Evolutionary conservation across 1,139 yeast genomes (phyloP).

Genomic region (Yamadazyma diospyri): DNA sequence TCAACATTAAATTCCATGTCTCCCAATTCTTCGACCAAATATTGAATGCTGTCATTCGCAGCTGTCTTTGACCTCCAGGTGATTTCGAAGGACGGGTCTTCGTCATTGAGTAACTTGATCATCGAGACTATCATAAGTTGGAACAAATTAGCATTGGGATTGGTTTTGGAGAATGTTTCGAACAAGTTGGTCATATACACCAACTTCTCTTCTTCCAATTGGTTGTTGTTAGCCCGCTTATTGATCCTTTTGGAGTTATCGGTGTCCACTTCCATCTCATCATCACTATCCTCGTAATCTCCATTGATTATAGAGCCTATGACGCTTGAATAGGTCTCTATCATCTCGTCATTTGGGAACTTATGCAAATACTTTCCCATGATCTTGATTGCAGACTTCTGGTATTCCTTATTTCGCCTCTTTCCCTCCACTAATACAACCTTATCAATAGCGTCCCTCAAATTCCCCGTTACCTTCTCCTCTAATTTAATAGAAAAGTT

Average conservation of each 20-base stretch:
- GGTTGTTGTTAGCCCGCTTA: slow-evolving; percentile 15
- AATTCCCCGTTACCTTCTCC: slow-evolving; percentile 21
- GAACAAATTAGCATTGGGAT: slow-evolving; percentile 20
- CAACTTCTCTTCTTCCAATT: slow-evolving; percentile 37
- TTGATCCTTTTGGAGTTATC: slow-evolving; percentile 4
- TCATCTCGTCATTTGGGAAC: slow-evolving; percentile 40
- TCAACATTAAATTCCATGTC: slow-evolving; percentile 13
- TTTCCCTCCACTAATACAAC: slow-evolving; percentile 59
- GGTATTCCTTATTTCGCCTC: slow-evolving; percentile 66
- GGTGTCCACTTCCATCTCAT: slow-evolving; percentile 21
- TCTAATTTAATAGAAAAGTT: slow-evolving; percentile 49
- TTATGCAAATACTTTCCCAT: slow-evolving; percentile 46
- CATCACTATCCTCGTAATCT: slow-evolving; percentile 28
- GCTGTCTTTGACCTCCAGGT: slow-evolving; percentile 61
- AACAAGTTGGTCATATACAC: slow-evolving; percentile 30
- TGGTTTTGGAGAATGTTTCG: slow-evolving; percentile 21
- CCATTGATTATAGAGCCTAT: slow-evolving; percentile 34
- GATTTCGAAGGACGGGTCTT: slow-evolving; percentile 27
- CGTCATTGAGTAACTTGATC: slow-evolving; percentile 20
- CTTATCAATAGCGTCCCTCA: slow-evolving; percentile 34
- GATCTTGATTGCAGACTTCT: slow-evolving; percentile 46
- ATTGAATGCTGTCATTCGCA: slow-evolving; percentile 34
- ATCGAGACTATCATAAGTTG: slow-evolving; percentile 21
- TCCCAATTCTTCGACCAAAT: slow-evolving; percentile 12
- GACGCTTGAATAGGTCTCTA: slow-evolving; percentile 36